Conservation (phyloP, 2,329 filamentous ascomycete genomes). For the Elsinoe necatrix region DNA sequence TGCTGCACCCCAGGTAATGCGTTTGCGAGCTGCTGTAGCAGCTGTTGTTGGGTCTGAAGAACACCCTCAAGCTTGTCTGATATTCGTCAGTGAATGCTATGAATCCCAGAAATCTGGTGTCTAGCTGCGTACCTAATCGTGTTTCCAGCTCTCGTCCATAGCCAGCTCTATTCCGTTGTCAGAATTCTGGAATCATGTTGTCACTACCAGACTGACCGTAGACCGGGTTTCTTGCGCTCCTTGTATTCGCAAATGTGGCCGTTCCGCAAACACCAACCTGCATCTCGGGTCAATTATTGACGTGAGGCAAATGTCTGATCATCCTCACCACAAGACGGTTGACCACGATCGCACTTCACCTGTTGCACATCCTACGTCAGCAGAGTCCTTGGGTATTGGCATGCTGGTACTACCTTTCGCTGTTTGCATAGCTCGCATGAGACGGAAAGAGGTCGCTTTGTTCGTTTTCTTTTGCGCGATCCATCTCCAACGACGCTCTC, state of each 20-base stretch:
- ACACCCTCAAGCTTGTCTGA: conserved; percentile 40
- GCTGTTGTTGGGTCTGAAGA: conserved; percentile 37
- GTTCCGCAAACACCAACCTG: conserved; percentile 50
- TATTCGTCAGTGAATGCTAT: conserved; percentile 8
- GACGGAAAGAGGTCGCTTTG: conserved; percentile 38
- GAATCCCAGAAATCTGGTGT: neutral
- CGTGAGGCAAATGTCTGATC: neutral
- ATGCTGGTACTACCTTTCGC: conserved; percentile 54
- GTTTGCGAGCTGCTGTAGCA: conserved; percentile 37
- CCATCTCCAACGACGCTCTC: conserved; percentile 29
- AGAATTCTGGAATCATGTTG: neutral
- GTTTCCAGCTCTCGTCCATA: conserved; percentile 56
- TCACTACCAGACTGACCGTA: conserved; percentile 27
- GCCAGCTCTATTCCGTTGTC: conserved; percentile 19
- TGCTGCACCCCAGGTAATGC: neutral
- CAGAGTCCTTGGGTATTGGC: neutral
- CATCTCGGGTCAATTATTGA: conserved; percentile 1
- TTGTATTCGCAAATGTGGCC: conserved; percentile 59
- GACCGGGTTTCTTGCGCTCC: conserved; percentile 61
- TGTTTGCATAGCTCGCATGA: conserved; percentile 70
- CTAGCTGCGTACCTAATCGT: conserved; percentile 41
- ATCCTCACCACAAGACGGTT: conserved; percentile 57
- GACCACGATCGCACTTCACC: conserved; percentile 63
- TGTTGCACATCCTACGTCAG: conserved; percentile 17
- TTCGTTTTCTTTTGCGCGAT: conserved; percentile 35